phyloP scores from a whole-genome alignment of 1,284 basidiomycete species.

The Pseudozyma hubeiensis region DNA sequence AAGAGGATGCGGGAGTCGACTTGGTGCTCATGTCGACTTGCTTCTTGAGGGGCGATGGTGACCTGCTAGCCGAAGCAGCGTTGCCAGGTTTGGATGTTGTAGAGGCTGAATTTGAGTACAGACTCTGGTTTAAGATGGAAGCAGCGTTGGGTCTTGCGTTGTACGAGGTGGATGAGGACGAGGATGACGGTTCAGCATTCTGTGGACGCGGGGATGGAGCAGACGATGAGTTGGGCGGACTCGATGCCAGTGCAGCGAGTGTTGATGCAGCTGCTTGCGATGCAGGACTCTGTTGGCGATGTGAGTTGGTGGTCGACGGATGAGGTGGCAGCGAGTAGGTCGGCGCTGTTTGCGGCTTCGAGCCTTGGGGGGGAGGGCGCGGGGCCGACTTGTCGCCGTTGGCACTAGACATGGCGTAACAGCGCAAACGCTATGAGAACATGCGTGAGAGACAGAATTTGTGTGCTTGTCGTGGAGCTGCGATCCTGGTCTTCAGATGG shows the following conservation, averaged over 20 bases:
- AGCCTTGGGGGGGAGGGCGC: constrained; percentile 12
- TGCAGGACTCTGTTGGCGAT: constrained; percentile 38
- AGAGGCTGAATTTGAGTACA: constrained; percentile 37
- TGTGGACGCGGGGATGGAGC: constrained; percentile 2
- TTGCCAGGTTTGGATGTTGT: constrained; percentile 10
- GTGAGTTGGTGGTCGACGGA: constrained; percentile 35
- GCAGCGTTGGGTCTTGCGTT: constrained; percentile 21
- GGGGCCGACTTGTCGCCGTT: constrained; percentile 34
- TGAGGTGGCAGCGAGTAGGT: constrained; percentile 35
- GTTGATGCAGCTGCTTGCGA: constrained; percentile 48
- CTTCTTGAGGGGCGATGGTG: constrained; percentile 38
- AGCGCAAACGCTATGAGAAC: constrained; percentile 2
- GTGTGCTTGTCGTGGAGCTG: no score
- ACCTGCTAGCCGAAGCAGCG: not conserved
- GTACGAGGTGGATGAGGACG: constrained; percentile 21
- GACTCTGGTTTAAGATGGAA: constrained; percentile 37
- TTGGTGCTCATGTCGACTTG: constrained; percentile 27
- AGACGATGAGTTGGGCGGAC: constrained; percentile 24
- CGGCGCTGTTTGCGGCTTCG: constrained; percentile 3
- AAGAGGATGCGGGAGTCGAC: not conserved
- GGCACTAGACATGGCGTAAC: constrained; percentile 23
- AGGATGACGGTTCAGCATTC: not conserved
- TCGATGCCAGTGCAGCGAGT: constrained; percentile 37
- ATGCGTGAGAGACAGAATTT: constrained; percentile 4
- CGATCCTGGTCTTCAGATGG: no score